Evolutionary conservation across 371 early-diverging fungal species (phyloP), one percentile per base, ranked within the genome.

Genomic region (Lichtheimia ramosa): DNA sequence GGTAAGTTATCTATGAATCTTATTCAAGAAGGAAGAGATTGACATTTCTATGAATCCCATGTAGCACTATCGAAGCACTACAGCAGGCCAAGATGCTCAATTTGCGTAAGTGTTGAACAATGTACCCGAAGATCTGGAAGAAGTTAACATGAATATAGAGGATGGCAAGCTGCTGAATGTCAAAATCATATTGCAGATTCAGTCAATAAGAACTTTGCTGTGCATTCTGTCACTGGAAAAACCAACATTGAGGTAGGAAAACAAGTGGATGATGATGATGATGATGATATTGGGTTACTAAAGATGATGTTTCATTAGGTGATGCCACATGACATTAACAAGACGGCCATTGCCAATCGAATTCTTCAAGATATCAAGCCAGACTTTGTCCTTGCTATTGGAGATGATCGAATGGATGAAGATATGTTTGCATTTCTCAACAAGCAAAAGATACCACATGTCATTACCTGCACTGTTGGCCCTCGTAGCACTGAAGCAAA

Each of bases 191-290:
- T 96, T 48, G 91, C 90, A 56, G 87, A 92, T 54, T 79, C 92
- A 1, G 81, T 95, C 3, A 86, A 91, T 42, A 88, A 91, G 43
- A 93, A 91, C 71, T 85, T 89, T 51, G 91, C 94, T 7, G 91
- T 97, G 8, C 96, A 96, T 68, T 86, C 93, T 14, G 73, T 96
- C 43, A 83, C 91, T 14, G 97, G 96, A 25, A 94, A 93, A 58
- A 96, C 96, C 71, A 94, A 90, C 43, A 85, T 97, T 20, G 97
- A 97, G 70, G 96, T 92, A 49, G 52, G 43, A 43, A 27, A 25
- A 14, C 15, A 51, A 27, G 58, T 46, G 27, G 25, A 25, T 43
- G 16, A 16, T 0, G 15, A 41, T 3, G 8, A 13, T 54, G 14
- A n/a, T n/a, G n/a, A n/a, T n/a, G n/a, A n/a, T n/a, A n/a, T n/a